Evolutionary conservation across 768 basidiomycete species (phyloP).

Genomic region (Rhizopogon vinicolor): DNA sequence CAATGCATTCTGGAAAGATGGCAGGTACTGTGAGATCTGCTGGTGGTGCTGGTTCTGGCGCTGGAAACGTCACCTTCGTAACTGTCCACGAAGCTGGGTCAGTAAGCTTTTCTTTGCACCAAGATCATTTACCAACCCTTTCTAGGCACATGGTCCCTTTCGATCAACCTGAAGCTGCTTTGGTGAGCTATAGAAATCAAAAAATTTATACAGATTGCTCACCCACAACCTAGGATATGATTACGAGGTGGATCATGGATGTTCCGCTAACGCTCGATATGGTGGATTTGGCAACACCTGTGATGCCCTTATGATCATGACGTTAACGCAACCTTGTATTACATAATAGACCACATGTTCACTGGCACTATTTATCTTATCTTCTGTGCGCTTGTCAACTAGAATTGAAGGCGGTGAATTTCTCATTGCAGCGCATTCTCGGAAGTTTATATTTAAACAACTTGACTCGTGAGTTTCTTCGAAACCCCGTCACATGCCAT

Average conservation of each 20-base stretch:
- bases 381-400: too few relatives aligned
- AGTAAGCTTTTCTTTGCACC: slow-evolving; percentile 18
- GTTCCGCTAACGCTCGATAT: slow-evolving; percentile 34
- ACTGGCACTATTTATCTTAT: too few relatives aligned
- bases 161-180: slow-evolving; percentile 84
- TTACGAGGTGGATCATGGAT: slow-evolving; percentile 55
- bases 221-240: slow-evolving; percentile 41
- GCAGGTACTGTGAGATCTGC: slow-evolving; percentile 71
- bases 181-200: slow-evolving; percentile 41
- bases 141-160: slow-evolving; percentile 84
- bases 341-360: neutral
- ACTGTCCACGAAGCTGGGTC: slow-evolving; percentile 78
- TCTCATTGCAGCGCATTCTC: neutral
- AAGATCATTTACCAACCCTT: slow-evolving; percentile 4
- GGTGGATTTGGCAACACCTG: neutral
- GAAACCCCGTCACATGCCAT: neutral
- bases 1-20: slow-evolving; percentile 42
- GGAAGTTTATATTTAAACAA: too few relatives aligned
- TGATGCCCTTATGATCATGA: neutral
- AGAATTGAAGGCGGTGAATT: neutral
- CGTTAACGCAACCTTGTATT: neutral
- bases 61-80: slow-evolving; percentile 86
- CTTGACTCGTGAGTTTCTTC: too few relatives aligned
- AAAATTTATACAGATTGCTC: neutral
- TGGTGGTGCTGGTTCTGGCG: slow-evolving; percentile 55